Percentiles rank a stretch among this genome's conserved stretches.
These are phyloP conservation scores for Saccharomyces kudriavzevii DNA, from an alignment of 805 yeast genomes.

Conservation along the genomic window DNA sequence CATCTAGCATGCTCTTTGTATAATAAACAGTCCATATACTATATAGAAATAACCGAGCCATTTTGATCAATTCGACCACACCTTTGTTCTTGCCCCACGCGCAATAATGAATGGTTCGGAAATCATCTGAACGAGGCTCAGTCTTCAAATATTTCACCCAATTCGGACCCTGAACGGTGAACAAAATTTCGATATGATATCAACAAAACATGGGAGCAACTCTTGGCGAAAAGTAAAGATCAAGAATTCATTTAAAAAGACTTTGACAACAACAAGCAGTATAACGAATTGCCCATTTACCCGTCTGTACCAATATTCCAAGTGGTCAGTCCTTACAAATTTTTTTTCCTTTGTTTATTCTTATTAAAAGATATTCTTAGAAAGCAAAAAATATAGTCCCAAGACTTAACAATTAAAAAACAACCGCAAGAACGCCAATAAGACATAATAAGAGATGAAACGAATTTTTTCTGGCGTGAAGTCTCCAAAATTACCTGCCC, in stretches of 20 bases:
- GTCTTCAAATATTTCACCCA: not conserved
- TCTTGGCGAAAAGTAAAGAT: not conserved
- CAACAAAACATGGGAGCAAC: not conserved
- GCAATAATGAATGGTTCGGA: not conserved
- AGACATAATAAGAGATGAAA: conserved; percentile 13
- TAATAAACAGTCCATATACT: not conserved
- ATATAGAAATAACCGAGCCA: not conserved
- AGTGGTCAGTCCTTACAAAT: not conserved
- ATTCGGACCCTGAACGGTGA: not conserved
- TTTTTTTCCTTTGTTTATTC: not conserved
- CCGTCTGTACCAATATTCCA: not conserved
- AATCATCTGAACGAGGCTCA: not conserved
- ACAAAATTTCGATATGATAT: not conserved
- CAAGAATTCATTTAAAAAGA: not conserved
- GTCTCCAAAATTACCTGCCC: conserved; percentile 20
- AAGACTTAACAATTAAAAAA: not conserved
- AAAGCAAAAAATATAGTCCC: not conserved
- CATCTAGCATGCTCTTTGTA: not conserved
- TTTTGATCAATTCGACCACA: not conserved
- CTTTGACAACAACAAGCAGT: not conserved
- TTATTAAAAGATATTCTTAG: not conserved
- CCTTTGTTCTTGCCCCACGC: not conserved
- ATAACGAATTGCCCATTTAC: not conserved
- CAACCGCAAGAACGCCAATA: not conserved
- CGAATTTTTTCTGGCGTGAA: conserved; percentile 24